Evolutionary conservation across 1,284 basidiomycete genomes (phyloP).

Genomic region (Fomitopsis schrenkii): DNA sequence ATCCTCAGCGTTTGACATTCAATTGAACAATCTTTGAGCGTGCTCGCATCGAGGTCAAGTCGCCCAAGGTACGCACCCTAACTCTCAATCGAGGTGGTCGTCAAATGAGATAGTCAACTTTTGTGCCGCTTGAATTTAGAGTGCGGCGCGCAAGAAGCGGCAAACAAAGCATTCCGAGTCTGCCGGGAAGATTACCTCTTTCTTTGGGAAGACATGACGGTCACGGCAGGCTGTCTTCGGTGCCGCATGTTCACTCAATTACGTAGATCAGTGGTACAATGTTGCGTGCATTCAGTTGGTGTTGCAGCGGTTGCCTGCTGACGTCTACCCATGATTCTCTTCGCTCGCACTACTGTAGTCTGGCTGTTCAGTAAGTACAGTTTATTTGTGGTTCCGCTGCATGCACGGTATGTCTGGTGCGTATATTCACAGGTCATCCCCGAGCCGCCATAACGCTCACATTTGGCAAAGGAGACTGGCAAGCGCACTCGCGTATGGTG

Average conservation of each 20-base stretch:
- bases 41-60: neutral
- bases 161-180: neutral
- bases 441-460: too few relatives aligned
- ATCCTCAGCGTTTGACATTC: neutral
- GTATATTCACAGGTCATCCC: too few relatives aligned
- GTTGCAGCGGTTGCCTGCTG: too few relatives aligned
- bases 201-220: slow-evolving; percentile 17
- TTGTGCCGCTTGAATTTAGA: neutral
- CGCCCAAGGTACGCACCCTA: neutral
- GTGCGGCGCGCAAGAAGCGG: slow-evolving; percentile 5
- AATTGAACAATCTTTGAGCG: neutral
- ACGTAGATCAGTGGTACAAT: too few relatives aligned
- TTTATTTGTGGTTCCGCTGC: too few relatives aligned
- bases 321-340: too few relatives aligned
- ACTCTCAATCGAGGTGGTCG: neutral
- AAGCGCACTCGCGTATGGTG: too few relatives aligned
- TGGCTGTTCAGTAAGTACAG: too few relatives aligned
- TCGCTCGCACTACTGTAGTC: too few relatives aligned
- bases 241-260: neutral
- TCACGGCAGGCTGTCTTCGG: neutral
- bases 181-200: slow-evolving; percentile 23
- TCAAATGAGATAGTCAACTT: neutral
- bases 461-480: too few relatives aligned
- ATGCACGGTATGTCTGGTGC: too few relatives aligned
- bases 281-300: too few relatives aligned